Evolutionary conservation across 1,139 yeast species (phyloP), one percentile per base, ranked within the genome.

Genomic region (Kurtzmaniella quercitrusa): DNA sequence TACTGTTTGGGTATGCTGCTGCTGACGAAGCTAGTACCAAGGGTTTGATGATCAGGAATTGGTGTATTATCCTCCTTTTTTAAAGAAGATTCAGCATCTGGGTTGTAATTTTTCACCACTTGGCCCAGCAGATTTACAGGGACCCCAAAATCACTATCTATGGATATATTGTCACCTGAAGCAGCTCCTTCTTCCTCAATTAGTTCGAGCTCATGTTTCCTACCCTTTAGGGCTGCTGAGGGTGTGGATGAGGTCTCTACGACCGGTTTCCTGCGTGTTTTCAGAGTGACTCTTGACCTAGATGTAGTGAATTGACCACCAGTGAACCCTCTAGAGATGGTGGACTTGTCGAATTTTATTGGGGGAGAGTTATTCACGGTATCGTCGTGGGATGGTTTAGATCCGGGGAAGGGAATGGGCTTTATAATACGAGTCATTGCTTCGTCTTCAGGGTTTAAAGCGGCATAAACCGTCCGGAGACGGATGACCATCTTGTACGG

Each of bases 111-210:
- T 12, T 51, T 54, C 0, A 58, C 55, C 2, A 59, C 59, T 14
- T 48, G 52, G 1, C 59, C 59, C 18, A 43, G 46, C 2, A 50
- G 43, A 38, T 53, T 51, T 1, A 63, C 61, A 0, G 67, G 63
- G 1, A 64, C 66, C 1, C 66, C 68, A 47, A 63, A 64, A 42
- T 63, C 69, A 47, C 68, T 62, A 44, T 64, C 68, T n/a, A 66
- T 61, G 5, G 68, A 62, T 2, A 62, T 44, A 1, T 48, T 47
- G 37, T 56, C 61, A 39, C 56, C 59, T 19, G 19, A 9, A 5
- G 25, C 14, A 17, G 24, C 19, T 12, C 38, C 39, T 34, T 52
- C 59, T 39, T 58, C 63, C 27, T 62, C 56, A n/a, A 56, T 57
- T 29, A 52, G 47, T 21, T 49, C 59, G 44, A 56, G 51, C 40